Conservation (phyloP, 2,329 filamentous ascomycete species). For the Pseudovirgaria hyperparasitica region DNA sequence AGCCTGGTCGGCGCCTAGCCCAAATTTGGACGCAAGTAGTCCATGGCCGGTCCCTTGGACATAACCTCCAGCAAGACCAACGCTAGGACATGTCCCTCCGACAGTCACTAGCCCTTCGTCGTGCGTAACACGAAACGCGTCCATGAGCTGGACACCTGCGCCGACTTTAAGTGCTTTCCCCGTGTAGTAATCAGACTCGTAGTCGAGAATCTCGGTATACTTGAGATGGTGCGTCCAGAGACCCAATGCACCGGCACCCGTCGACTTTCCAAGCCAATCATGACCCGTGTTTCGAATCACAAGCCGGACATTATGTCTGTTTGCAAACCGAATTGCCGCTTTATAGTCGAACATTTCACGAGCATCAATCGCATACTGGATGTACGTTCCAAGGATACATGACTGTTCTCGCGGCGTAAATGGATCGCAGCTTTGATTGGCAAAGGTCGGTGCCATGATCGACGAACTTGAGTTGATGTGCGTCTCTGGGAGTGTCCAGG, state of each 20-base stretch:
- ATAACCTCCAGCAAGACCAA: conserved; percentile 7
- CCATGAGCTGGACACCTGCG: too few relatives aligned
- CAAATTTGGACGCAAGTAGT: conserved; percentile 22
- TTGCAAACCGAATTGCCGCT: conserved; percentile 1
- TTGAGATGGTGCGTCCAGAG: conserved; percentile 8
- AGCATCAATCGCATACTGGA: conserved; percentile 11
- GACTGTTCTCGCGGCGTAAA: conserved; percentile 14
- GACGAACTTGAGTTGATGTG: conserved; percentile 19
- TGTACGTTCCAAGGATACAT: conserved; percentile 13
- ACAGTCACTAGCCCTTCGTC: conserved; percentile 17
- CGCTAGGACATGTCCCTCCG: conserved; percentile 6
- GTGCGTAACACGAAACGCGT: too few relatives aligned
- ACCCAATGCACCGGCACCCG: conserved; percentile 4
- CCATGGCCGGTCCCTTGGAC: conserved; percentile 4
- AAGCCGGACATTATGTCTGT: conserved; percentile 1
- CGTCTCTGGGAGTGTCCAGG: too few relatives aligned
- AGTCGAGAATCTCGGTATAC: background rate
- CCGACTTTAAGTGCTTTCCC: conserved; percentile 1
- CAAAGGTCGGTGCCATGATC: conserved; percentile 18
- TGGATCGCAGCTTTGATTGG: conserved; percentile 14
- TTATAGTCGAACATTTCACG: background rate
- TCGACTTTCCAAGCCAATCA: conserved; percentile 2
- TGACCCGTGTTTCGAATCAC: conserved; percentile 2
- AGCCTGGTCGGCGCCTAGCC: conserved; percentile 3
- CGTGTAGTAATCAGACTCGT: conserved; percentile 7